Evolutionary conservation across 164 flowering plant species (phyloP).

Genomic region (Magnolia changhungtana): DNA sequence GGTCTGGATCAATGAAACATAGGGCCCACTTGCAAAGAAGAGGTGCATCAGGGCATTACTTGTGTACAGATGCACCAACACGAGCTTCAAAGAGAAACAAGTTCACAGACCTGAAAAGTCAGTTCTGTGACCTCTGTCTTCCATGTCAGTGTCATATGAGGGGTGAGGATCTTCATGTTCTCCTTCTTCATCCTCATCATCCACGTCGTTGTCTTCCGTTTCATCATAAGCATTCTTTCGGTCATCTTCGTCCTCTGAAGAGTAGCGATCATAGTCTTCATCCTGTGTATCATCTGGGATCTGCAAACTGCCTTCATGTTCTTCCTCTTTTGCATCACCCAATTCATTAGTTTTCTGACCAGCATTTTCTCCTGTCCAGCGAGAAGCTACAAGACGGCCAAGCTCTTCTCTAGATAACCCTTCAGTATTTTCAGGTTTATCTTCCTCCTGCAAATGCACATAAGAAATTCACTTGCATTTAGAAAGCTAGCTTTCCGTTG

Average conservation of each 20-base stretch:
- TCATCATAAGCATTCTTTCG: slow-evolving; percentile 41
- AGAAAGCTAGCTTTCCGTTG: neutral
- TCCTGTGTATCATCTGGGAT: slow-evolving; percentile 32
- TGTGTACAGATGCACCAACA: neutral
- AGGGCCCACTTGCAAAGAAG: neutral
- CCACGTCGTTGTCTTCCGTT: slow-evolving; percentile 33
- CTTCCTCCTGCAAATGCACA: slow-evolving; percentile 35
- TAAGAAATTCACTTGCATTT: neutral
- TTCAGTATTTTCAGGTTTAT: slow-evolving; percentile 42
- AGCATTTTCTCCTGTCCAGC: slow-evolving; percentile 88
- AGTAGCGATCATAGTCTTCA: slow-evolving; percentile 64
- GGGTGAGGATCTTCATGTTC: slow-evolving; percentile 48
- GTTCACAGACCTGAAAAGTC: slow-evolving; percentile 57
- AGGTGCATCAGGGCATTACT: neutral
- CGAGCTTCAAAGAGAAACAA: neutral
- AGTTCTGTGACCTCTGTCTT: slow-evolving; percentile 29
- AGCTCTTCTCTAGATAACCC: slow-evolving; percentile 87
- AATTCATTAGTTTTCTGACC: slow-evolving; percentile 36
- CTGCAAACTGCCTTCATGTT: slow-evolving; percentile 34
- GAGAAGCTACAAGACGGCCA: slow-evolving; percentile 90
- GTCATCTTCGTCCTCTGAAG: slow-evolving; percentile 60
- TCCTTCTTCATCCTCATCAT: slow-evolving; percentile 32
- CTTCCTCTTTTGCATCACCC: slow-evolving; percentile 27
- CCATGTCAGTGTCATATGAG: slow-evolving; percentile 46
- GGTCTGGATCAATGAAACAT: too few species aligned